phyloP scores from a whole-genome alignment of 2,329 filamentous ascomycete species.

The Beauveria sp. region DNA sequence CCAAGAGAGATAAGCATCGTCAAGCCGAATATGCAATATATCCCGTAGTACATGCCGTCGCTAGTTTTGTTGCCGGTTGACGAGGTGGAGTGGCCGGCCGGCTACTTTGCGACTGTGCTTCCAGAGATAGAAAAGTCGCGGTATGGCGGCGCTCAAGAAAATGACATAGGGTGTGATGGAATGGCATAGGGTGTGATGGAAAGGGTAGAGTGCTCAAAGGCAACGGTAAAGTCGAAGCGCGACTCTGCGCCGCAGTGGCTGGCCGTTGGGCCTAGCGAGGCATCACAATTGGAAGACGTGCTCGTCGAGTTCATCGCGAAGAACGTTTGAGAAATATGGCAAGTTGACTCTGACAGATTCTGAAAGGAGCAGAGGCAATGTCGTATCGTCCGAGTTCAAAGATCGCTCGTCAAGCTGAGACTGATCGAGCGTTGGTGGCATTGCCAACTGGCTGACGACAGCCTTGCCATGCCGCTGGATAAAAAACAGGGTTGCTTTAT shows the following conservation, averaged over 20 bases:
- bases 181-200: neutral
- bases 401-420: no score
- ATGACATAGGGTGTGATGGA: neutral
- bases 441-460: no score
- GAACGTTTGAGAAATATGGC: neutral
- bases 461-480: no score
- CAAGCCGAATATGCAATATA: no score
- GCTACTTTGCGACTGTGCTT: neutral
- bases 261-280: neutral
- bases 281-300: neutral
- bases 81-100: neutral
- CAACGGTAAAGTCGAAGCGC: constrained; percentile 4
- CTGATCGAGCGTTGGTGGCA: no score
- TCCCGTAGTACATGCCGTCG: no score
- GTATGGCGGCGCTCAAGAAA: neutral
- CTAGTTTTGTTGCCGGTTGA: neutral
- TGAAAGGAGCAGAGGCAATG: neutral
- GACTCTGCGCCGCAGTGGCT: neutral
- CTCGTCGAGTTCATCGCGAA: neutral
- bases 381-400: no score
- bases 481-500: no score
- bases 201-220: constrained; percentile 3
- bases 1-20: no score
- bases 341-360: neutral
- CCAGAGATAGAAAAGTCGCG: neutral